Evolutionary conservation across 164 flowering plant genomes (phyloP).

Genomic region (Litsea cubeba): DNA sequence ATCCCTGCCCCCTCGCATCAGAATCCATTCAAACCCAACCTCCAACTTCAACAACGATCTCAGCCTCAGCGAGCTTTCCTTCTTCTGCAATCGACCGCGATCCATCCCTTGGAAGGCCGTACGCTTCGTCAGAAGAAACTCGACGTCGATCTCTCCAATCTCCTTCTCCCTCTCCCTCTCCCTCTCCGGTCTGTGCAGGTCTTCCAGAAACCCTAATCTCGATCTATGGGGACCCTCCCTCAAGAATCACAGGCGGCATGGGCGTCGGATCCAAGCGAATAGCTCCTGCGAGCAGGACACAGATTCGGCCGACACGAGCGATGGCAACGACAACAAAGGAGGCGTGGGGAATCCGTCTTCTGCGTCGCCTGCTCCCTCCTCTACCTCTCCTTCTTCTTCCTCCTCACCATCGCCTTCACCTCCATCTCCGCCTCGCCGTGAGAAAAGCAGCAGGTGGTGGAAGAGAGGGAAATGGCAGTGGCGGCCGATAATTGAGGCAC

Average conservation of each 20-base stretch:
- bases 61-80: conserved; percentile 14
- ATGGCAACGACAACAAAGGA: conserved; percentile 20
- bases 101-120: conserved; percentile 15
- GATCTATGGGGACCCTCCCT: conserved; percentile 27
- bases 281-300: conserved; percentile 50
- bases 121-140: conserved; percentile 16
- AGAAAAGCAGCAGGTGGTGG: conserved; percentile 56
- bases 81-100: conserved; percentile 25
- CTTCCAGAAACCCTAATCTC: conserved; percentile 12
- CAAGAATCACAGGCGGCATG: conserved; percentile 17
- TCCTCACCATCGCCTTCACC: conserved; percentile 14
- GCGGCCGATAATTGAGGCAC: conserved; percentile 82
- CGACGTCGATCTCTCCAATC: conserved; percentile 17
- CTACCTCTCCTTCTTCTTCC: not conserved
- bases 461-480: conserved; percentile 64
- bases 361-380: conserved; percentile 6
- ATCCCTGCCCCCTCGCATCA: conserved; percentile 16
- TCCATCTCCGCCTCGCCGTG: conserved; percentile 29
- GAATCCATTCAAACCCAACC: conserved; percentile 15
- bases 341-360: conserved; percentile 23
- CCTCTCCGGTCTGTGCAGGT: conserved; percentile 8
- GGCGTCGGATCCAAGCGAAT: conserved; percentile 31
- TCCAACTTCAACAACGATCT: conserved; percentile 3
- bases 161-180: conserved; percentile 10
- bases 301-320: conserved; percentile 46